Percentiles rank a stretch among this genome's conserved stretches.
These are phyloP conservation scores for Candida ipomoeae DNA, from an alignment of 805 yeast genomes.

Conservation along the genomic window DNA sequence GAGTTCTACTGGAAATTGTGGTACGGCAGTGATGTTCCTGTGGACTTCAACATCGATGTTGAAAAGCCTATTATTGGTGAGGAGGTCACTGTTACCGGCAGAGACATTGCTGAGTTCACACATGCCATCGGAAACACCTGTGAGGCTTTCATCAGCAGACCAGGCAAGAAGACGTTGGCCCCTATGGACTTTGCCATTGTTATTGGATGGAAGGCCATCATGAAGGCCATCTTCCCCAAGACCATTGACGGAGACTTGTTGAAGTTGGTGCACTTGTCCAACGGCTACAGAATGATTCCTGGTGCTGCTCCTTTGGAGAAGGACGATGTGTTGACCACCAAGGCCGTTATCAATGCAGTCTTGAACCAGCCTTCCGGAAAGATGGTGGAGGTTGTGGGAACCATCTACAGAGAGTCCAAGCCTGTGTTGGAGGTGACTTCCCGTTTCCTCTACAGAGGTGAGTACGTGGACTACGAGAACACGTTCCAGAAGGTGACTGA, in stretches of 20 bases:
- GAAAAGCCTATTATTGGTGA: conserved; percentile 68
- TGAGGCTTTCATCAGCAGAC: conserved; percentile 89
- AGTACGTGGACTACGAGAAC: conserved; percentile 80
- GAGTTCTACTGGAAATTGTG: conserved; percentile 96
- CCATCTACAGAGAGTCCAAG: conserved; percentile 66
- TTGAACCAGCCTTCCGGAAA: conserved; percentile 91
- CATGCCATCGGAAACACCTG: conserved; percentile 97
- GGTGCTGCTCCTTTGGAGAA: conserved; percentile 86
- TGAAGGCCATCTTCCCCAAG: conserved; percentile 96
- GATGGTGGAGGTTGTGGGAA: conserved; percentile 92
- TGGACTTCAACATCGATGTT: conserved; percentile 69
- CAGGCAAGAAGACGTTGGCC: conserved; percentile 79
- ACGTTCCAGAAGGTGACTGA: conserved; percentile 87
- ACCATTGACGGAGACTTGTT: conserved; percentile 94
- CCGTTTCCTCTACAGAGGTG: conserved; percentile 94
- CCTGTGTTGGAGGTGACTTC: conserved; percentile 94
- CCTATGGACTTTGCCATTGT: conserved; percentile 99
- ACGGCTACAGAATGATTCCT: conserved; percentile 88
- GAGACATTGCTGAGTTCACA: conserved; percentile 85
- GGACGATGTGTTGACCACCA: conserved; percentile 79
- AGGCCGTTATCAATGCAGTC: conserved; percentile 84
- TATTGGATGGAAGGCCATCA: conserved; percentile 96
- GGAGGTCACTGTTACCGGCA: conserved; percentile 60
- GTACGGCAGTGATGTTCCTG: conserved; percentile 65
- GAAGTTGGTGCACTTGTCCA: conserved; percentile 90